Evolutionary conservation across 2,329 filamentous ascomycete species (phyloP).

Genomic region (Coleophoma cylindrospora): DNA sequence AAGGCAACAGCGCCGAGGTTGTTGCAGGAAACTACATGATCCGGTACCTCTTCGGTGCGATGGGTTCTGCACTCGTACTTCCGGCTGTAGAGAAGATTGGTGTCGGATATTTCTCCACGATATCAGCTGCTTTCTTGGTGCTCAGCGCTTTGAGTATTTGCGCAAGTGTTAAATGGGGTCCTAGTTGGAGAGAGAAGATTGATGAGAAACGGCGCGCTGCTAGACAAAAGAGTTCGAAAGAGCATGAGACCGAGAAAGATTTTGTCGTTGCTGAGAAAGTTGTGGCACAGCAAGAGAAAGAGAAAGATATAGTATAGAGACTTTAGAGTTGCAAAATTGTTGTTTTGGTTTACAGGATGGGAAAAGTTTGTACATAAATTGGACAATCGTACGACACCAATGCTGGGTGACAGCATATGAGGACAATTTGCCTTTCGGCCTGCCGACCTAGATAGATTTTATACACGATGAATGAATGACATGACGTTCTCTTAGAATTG

Average conservation of each 20-base stretch:
- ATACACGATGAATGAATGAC: too few species aligned
- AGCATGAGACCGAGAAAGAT: neutral
- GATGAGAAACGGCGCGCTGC: slow-evolving; percentile 37
- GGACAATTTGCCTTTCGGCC: too few species aligned
- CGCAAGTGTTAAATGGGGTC: slow-evolving; percentile 6
- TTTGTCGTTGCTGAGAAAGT: neutral
- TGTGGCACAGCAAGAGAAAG: neutral
- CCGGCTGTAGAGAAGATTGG: slow-evolving; percentile 71
- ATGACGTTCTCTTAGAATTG: too few species aligned
- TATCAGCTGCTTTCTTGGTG: slow-evolving; percentile 48
- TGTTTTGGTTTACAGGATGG: too few species aligned
- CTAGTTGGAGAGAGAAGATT: slow-evolving; percentile 33
- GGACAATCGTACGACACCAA: too few species aligned
- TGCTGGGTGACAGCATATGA: too few species aligned
- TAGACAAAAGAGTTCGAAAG: slow-evolving; percentile 13
- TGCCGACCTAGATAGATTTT: too few species aligned
- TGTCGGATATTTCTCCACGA: slow-evolving; percentile 77
- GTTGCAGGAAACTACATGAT: slow-evolving; percentile 77
- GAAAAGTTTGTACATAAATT: too few species aligned
- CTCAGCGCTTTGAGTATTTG: slow-evolving; percentile 6
- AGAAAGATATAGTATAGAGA: neutral
- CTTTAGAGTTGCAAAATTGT: too few species aligned
- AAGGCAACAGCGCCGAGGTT: slow-evolving; percentile 64
- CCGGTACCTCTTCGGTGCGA: slow-evolving; percentile 69
- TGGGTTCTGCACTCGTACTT: slow-evolving; percentile 65